Conservation (phyloP, 1,284 basidiomycete species). For the Meira nashicola region DNA sequence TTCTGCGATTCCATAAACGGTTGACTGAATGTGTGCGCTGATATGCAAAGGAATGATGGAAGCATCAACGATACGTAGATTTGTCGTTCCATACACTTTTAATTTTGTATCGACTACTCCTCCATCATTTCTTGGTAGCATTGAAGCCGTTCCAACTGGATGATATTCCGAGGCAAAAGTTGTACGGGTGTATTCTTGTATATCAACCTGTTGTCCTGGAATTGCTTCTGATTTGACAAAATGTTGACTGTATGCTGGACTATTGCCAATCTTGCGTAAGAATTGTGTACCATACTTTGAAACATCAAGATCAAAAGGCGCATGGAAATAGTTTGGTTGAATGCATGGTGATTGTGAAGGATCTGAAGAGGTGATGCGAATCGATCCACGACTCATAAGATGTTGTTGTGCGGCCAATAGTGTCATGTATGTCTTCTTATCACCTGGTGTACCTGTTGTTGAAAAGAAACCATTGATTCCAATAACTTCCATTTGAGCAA, state of each 20-base stretch:
- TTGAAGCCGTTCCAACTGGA: constrained; percentile 63
- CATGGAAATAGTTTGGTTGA: constrained; percentile 61
- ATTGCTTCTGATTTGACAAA: constrained; percentile 30
- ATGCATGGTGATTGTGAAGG: constrained; percentile 62
- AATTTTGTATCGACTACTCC: constrained; percentile 66
- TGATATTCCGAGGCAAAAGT: constrained; percentile 50
- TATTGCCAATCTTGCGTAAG: constrained; percentile 33
- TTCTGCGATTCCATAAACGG: constrained; percentile 54
- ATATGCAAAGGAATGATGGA: constrained; percentile 46
- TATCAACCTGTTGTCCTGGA: constrained; percentile 27
- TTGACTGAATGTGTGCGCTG: constrained; percentile 60
- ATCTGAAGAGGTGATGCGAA: constrained; percentile 60
- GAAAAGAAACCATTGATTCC: constrained; percentile 48
- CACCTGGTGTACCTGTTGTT: constrained; percentile 29
- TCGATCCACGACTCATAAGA: constrained; percentile 58
- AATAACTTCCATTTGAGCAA: constrained; percentile 47
- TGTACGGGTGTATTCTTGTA: constrained; percentile 49
- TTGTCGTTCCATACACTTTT: constrained; percentile 64
- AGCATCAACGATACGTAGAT: constrained; percentile 59
- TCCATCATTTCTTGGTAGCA: constrained; percentile 63
- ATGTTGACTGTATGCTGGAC: constrained; percentile 27
- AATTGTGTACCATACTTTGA: constrained; percentile 37
- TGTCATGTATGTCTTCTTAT: constrained; percentile 41
- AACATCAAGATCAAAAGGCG: constrained; percentile 35
- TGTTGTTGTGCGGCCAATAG: constrained; percentile 59